phyloP scores from a whole-genome alignment of 2,329 filamentous ascomycete species.

The Teratosphaeria pseudoeucalypti region DNA sequence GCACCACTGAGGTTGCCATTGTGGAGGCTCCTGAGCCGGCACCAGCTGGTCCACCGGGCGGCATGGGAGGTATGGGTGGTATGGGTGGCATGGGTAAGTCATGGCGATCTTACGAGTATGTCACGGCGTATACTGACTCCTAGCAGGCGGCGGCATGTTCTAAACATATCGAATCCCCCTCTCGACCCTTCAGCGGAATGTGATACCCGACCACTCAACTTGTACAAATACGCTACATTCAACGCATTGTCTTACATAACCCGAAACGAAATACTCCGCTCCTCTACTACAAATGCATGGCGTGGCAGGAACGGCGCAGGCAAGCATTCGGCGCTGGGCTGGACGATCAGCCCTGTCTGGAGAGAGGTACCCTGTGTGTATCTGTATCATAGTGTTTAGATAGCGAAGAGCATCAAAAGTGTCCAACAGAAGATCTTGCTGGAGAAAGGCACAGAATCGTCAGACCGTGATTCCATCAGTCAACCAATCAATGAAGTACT shows the following conservation, averaged over 20 bases:
- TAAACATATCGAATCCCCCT: neutral
- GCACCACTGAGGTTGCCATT: slow-evolving; percentile 96
- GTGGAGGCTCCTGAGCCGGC: slow-evolving; percentile 76
- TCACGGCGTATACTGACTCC: neutral
- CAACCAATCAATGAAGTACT: no score
- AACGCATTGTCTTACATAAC: slow-evolving; percentile 3
- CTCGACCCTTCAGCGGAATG: neutral
- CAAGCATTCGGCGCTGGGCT: neutral
- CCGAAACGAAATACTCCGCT: slow-evolving; percentile 3
- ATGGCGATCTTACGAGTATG: neutral
- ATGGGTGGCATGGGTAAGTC: slow-evolving; percentile 35
- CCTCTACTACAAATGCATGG: slow-evolving; percentile 3
- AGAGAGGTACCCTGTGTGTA: slow-evolving; percentile 2
- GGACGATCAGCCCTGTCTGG: neutral
- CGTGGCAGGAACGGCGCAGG: neutral
- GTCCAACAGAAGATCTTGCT: neutral
- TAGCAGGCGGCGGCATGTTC: neutral
- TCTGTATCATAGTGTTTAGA: slow-evolving; percentile 11
- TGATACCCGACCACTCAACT: slow-evolving; percentile 1
- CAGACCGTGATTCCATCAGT: no score
- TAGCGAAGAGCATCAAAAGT: slow-evolving; percentile 3
- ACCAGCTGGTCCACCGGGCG: slow-evolving; percentile 31
- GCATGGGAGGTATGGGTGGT: slow-evolving; percentile 52
- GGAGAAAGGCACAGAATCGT: no score
- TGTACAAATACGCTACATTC: slow-evolving; percentile 3